Conservation (phyloP, 2,329 filamentous ascomycete genomes). For the Coniochaeta sp. region DNA sequence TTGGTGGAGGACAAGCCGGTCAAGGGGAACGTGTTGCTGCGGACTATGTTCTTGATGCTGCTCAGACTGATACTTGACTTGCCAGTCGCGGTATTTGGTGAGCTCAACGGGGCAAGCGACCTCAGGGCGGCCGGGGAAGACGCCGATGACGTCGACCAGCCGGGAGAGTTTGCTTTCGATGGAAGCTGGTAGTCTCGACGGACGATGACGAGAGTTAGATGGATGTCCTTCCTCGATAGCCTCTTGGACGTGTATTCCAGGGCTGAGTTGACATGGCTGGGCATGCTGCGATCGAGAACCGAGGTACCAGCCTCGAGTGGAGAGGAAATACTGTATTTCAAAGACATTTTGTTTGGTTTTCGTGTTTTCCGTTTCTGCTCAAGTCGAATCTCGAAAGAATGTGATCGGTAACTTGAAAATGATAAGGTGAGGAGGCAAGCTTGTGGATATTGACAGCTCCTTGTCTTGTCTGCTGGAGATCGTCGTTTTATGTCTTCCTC, state of each 20-base stretch:
- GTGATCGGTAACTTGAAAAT: neutral
- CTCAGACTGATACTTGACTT: slow-evolving; percentile 15
- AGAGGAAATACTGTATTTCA: slow-evolving; percentile 52
- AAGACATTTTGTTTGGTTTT: slow-evolving; percentile 25
- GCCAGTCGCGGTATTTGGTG: neutral
- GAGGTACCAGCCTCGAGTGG: slow-evolving; percentile 56
- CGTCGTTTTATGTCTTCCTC: neutral
- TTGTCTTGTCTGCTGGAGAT: neutral
- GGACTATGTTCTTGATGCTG: slow-evolving; percentile 31
- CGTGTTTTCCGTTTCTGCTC: neutral
- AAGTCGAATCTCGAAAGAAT: neutral
- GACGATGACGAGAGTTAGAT: slow-evolving; percentile 51
- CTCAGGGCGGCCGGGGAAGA: neutral
- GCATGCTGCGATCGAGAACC: slow-evolving; percentile 52
- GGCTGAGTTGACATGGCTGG: slow-evolving; percentile 42
- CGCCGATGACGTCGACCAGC: neutral
- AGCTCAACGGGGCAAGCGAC: neutral
- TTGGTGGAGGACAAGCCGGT: neutral
- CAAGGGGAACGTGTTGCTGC: slow-evolving; percentile 10
- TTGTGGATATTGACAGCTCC: too few relatives aligned
- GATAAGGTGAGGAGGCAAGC: too few relatives aligned
- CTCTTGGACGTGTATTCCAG: slow-evolving; percentile 51
- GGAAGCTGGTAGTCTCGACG: slow-evolving; percentile 49
- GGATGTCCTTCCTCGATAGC: slow-evolving; percentile 45
- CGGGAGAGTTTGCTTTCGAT: slow-evolving; percentile 4